Conservation (phyloP, 352 stramenopile genomes). For the Phytophthora idaei region DNA sequence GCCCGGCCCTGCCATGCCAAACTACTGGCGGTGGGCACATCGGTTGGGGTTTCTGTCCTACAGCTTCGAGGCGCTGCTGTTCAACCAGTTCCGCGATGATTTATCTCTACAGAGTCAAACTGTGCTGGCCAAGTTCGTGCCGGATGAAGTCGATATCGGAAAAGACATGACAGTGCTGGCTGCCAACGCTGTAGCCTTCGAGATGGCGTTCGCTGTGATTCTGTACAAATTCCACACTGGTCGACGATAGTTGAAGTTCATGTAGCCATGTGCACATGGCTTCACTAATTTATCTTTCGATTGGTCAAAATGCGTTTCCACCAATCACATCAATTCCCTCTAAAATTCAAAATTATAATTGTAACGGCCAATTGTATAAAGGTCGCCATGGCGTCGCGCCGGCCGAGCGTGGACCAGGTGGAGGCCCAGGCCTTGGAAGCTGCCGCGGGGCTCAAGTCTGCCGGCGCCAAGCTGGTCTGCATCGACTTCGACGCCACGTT, state of each 20-base stretch:
- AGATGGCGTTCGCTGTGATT: conserved; percentile 51
- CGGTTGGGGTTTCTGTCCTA: conserved; percentile 84
- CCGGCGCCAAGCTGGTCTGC: conserved; percentile 69
- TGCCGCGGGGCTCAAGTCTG: conserved; percentile 39
- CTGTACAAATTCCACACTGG: conserved; percentile 72
- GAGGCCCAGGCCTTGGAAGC: conserved; percentile 46
- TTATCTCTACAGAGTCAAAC: conserved; percentile 5
- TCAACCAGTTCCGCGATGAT: conserved; percentile 58
- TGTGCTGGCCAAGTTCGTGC: conserved; percentile 43
- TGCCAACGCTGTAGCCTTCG: conserved; percentile 35
- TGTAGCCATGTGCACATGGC: conserved; percentile 1
- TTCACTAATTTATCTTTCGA: background rate
- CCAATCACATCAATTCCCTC: background rate
- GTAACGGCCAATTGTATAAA: conserved; percentile 14
- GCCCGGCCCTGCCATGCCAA: conserved; percentile 50
- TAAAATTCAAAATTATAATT: conserved; percentile 10
- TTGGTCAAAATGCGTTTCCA: background rate
- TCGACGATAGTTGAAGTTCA: conserved; percentile 33
- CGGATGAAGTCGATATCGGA: conserved; percentile 43
- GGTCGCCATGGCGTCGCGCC: conserved; percentile 31
- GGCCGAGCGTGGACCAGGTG: conserved; percentile 30
- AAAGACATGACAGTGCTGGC: conserved; percentile 49
- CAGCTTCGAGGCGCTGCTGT: conserved; percentile 74
- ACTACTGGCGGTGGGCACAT: conserved; percentile 77
- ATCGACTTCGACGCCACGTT: conserved; percentile 89